These are phyloP conservation scores for Diaporthe vaccinii DNA, from an alignment of 2,329 filamentous ascomycete species.

Conservation along the genomic window DNA sequence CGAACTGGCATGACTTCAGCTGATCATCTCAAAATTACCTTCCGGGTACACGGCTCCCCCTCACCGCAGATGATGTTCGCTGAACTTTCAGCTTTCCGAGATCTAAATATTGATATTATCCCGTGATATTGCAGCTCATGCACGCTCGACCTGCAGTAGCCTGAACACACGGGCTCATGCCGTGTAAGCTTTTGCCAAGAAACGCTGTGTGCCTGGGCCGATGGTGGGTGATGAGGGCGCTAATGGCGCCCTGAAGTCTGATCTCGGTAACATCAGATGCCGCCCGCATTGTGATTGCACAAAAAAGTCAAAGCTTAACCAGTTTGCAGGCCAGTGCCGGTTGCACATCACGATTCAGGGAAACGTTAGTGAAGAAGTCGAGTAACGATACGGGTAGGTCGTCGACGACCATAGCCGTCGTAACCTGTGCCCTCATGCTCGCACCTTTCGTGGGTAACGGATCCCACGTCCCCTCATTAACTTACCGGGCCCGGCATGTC, in stretches of 20 bases:
- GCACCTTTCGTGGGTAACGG: not conserved
- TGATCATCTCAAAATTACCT: not conserved
- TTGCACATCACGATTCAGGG: not conserved
- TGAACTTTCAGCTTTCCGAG: not conserved
- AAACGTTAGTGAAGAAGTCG: not conserved
- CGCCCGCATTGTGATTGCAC: conserved; percentile 13
- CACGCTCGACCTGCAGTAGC: conserved; percentile 13
- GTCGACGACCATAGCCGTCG: not conserved
- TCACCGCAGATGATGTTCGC: not conserved
- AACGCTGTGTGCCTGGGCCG: conserved; percentile 2
- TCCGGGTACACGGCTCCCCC: not conserved
- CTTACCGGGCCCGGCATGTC: not conserved
- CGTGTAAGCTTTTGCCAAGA: conserved; percentile 12
- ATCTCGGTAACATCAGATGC: conserved; percentile 15
- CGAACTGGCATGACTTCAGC: not conserved
- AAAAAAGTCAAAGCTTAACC: not conserved
- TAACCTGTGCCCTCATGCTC: not conserved
- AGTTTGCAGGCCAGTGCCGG: not conserved
- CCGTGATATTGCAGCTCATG: conserved; percentile 17
- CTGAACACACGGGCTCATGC: not conserved
- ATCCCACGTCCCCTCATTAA: not conserved
- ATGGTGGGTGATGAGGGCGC: conserved; percentile 3
- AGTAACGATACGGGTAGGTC: not conserved
- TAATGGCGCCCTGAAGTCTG: conserved; percentile 9
- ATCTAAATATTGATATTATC: not conserved